Percentiles rank a stretch among this genome's conserved stretches.
These are phyloP conservation scores for Beauveria asiatica DNA, from an alignment of 2,329 filamentous ascomycete genomes.

Conservation along the genomic window DNA sequence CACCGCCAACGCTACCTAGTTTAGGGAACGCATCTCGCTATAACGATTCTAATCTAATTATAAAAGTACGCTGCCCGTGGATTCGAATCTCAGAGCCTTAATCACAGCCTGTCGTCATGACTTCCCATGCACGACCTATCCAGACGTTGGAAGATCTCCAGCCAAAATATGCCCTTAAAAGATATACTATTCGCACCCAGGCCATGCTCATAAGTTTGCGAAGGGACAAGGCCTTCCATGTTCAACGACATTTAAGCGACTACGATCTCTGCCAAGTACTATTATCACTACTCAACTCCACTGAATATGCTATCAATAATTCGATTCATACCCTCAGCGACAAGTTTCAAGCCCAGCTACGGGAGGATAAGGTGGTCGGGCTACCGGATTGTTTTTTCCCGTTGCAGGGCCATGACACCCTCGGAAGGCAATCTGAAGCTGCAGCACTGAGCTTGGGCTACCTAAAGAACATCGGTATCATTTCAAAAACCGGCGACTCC, in stretches of 20 bases:
- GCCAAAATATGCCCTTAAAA: background rate
- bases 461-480: background rate
- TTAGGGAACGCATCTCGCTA: too few relatives aligned
- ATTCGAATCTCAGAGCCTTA: background rate
- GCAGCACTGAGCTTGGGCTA: background rate
- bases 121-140: background rate
- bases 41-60: too few relatives aligned
- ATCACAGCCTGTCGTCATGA: background rate
- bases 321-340: background rate
- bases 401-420: background rate
- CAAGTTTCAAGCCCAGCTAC: background rate
- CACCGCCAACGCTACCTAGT: too few relatives aligned
- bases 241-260: background rate
- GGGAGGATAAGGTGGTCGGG: background rate
- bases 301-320: background rate
- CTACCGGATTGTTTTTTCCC: background rate
- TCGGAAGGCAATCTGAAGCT: background rate
- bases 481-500: background rate
- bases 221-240: background rate
- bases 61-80: background rate
- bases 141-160: background rate
- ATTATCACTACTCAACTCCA: background rate
- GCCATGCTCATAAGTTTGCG: background rate
- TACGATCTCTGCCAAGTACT: background rate
- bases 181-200: background rate